Percentiles rank a stretch among this genome's conserved stretches.
Evolutionary conservation across 148 eudicot genomes (phyloP).

Genomic region (Pouteria glomerata): DNA sequence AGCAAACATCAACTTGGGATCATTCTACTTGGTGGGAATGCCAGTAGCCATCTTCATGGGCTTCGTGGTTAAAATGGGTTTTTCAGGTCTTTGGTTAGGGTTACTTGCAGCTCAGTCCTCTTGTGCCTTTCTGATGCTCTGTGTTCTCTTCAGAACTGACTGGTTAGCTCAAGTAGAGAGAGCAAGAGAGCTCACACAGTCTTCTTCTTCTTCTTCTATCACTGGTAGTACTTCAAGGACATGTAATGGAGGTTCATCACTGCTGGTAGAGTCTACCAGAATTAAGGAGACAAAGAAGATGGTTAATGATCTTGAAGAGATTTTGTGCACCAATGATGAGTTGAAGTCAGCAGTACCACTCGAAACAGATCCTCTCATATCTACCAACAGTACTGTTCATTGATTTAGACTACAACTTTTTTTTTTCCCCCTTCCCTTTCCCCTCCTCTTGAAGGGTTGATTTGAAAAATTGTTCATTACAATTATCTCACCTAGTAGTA

Average conservation of each 20-base stretch:
- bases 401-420: conserved; percentile 4
- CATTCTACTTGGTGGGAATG: conserved; percentile 86
- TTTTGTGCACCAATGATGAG: conserved; percentile 31
- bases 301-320: conserved; percentile 25
- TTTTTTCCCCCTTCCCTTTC: conserved; percentile 10
- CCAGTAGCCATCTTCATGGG: conserved; percentile 71
- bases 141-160: conserved; percentile 57
- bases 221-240: conserved; percentile 4
- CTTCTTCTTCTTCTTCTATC: conserved; percentile 21
- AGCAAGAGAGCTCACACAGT: conserved; percentile 55
- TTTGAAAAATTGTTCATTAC: neutral
- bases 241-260: no score
- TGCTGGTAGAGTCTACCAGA: conserved; percentile 18
- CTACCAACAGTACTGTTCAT: conserved; percentile 21
- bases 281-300: conserved; percentile 12
- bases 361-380: conserved; percentile 60
- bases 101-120: conserved; percentile 75
- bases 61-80: conserved; percentile 62
- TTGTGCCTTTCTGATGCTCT: conserved; percentile 67
- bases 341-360: conserved; percentile 21
- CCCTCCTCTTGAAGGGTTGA: conserved; percentile 2
- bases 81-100: conserved; percentile 78
- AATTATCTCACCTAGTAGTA: neutral
- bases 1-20: conserved; percentile 82
- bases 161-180: conserved; percentile 55